Evolutionary conservation across 2,329 filamentous ascomycete species (phyloP).

Genomic region (Cryphonectria nitschkei): DNA sequence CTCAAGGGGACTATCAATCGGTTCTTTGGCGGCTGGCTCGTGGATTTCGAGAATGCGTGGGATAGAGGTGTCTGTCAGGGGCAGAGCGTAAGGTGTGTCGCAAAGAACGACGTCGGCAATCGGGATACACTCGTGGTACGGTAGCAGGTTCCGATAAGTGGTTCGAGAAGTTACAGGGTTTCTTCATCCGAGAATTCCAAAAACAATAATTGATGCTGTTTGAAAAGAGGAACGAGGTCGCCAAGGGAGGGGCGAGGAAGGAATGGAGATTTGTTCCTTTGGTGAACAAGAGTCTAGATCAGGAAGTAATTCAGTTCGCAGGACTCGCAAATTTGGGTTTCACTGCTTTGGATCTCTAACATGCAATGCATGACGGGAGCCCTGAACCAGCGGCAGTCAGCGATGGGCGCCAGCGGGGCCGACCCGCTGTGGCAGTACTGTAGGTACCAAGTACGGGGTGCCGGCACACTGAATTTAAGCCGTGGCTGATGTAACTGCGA

Average conservation of each 20-base stretch:
- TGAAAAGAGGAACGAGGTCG: too few relatives aligned
- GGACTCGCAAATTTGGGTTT: conserved; percentile 24
- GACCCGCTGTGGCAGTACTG: conserved; percentile 2
- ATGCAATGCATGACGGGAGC: conserved; percentile 14
- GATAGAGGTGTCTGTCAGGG: not conserved
- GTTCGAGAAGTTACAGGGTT: not conserved
- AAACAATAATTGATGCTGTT: not conserved
- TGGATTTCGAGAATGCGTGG: not conserved
- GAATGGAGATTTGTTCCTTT: not conserved
- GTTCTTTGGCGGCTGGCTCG: not conserved
- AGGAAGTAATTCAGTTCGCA: conserved; percentile 6
- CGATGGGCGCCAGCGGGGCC: not conserved
- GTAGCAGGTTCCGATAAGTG: not conserved
- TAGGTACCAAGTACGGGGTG: not conserved
- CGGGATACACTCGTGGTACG: not conserved
- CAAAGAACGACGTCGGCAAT: not conserved
- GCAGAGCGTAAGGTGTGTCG: not conserved
- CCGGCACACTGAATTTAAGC: not conserved
- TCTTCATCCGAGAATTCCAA: not conserved
- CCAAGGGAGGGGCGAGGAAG: not conserved
- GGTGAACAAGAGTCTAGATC: conserved; percentile 6
- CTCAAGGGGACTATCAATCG: conserved; percentile 40
- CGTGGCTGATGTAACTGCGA: not conserved
- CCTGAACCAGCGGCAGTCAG: conserved; percentile 1
- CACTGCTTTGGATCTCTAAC: conserved; percentile 13